phyloP scores from a whole-genome alignment of 2,329 filamentous ascomycete genomes.

The Sarocladium strictum region DNA sequence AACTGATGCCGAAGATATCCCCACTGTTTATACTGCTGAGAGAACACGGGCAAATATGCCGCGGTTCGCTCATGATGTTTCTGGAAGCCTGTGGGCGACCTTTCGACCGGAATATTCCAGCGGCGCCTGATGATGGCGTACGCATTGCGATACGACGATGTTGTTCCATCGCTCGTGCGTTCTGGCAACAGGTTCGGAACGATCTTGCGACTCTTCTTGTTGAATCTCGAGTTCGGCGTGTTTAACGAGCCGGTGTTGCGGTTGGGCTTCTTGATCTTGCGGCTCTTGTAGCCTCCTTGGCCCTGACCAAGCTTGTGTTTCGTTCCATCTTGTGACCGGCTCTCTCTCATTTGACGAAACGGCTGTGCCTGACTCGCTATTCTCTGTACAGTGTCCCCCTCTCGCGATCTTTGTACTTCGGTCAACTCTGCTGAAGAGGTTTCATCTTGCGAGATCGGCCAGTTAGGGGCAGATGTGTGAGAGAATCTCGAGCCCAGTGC shows the following conservation, averaged over 20 bases:
- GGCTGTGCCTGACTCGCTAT: too few species aligned
- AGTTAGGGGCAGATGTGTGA: not conserved
- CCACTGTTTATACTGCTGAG: conserved; percentile 22
- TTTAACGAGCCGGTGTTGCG: not conserved
- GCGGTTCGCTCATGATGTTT: not conserved
- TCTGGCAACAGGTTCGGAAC: not conserved
- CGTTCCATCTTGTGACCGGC: too few species aligned
- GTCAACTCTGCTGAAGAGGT: not conserved
- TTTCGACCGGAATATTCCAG: not conserved
- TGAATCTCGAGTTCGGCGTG: not conserved
- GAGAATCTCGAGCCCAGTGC: not conserved
- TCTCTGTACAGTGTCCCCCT: too few species aligned
- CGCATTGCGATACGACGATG: not conserved
- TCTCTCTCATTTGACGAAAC: too few species aligned
- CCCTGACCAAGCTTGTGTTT: too few species aligned
- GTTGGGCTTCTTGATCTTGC: not conserved
- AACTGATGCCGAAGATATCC: conserved; percentile 24
- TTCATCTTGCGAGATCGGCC: not conserved
- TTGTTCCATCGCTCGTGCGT: not conserved
- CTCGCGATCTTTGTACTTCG: not conserved
- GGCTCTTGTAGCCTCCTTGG: not conserved
- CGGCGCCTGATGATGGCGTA: not conserved
- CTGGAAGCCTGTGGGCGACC: not conserved
- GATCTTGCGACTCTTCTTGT: not conserved
- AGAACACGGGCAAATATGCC: not conserved